Conservation (phyloP, 129 eudicot species). For the Helianthus tuberosus region DNA sequence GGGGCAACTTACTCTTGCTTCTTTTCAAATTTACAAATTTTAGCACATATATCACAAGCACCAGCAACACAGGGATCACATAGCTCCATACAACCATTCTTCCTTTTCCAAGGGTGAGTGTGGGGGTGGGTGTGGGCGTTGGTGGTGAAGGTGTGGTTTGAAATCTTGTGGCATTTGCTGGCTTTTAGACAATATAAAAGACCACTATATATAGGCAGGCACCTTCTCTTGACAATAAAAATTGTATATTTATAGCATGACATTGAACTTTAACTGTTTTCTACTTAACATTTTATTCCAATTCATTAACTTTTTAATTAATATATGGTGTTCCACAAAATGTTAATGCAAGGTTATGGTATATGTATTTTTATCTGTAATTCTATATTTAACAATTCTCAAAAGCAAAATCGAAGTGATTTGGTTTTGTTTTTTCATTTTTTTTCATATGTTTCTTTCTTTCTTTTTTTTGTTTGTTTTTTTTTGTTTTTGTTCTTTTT, state of each 20-base stretch:
- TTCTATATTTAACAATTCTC: no score
- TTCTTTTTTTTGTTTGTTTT: no score
- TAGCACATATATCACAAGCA: slow-evolving; percentile 27
- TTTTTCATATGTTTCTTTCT: no score
- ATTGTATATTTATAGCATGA: neutral
- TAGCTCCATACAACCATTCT: slow-evolving; percentile 33
- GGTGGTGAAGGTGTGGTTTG: neutral
- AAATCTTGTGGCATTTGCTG: slow-evolving; percentile 10
- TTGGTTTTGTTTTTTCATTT: no score
- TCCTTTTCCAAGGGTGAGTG: neutral
- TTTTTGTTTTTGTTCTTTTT: no score
- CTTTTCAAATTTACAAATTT: slow-evolving; percentile 11
- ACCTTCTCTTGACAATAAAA: slow-evolving; percentile 5
- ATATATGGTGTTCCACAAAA: neutral
- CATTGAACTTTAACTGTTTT: neutral
- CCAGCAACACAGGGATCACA: slow-evolving; percentile 22
- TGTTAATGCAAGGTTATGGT: neutral
- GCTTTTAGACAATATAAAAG: neutral
- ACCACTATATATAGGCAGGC: neutral
- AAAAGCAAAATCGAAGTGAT: no score
- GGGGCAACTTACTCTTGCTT: slow-evolving; percentile 45
- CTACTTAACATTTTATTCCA: neutral
- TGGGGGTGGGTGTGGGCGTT: neutral
- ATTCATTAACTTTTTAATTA: neutral
- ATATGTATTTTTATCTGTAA: neutral